Base-by-base conservation (phyloP, 768 basidiomycete species). In the Mycena metata region DNA sequence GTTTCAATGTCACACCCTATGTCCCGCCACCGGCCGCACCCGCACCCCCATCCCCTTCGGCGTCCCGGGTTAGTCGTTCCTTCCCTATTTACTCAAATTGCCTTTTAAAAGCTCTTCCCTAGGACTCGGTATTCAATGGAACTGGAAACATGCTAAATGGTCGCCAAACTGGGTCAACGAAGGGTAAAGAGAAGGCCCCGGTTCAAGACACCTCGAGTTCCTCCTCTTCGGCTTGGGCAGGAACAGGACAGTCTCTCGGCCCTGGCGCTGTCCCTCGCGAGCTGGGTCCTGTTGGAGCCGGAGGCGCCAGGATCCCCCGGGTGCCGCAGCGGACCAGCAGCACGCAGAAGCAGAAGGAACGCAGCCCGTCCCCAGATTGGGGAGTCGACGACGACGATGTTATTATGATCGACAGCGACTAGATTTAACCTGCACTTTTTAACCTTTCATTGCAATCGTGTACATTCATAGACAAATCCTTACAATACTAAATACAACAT, bases 391-490 rank as follows among this genome's bases (percentile, higher is more conserved):
- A 93, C 47, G 88, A 89, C 57, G 91, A 93, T 63, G 87, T 91
- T 49, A 94, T 96, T 66, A 90, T 90, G 78, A 91, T 95, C 76
- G 93, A 96, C 76, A 93, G 92, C 71, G 95, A 95, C 76, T 93
- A 55, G 42, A 24, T 36, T n/a, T n/a, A n/a, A n/a, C n/a, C n/a
- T n/a, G n/a, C n/a, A n/a, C n/a, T n/a, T 13, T 12, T 21, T 47
- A 17, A 41, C 12, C 30, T 24, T 21, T 13, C 13, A 15, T 24
- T 36, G 52, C n/a, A n/a, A 33, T 35, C 17, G 51, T 39, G 33
- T 57, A 57, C 55, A 36, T 42, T 24, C 43, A 58, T 58, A 46
- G 57, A 58, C 42, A 46, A 42, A 58, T 21, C 21, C 24, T 7
- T 30, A 17, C 30, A 60, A 60, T 60, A 49, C 21, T 36, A 35